Evolutionary conservation across 805 yeast genomes (phyloP), one percentile per base, ranked within the genome.

Genomic region (Saccharomycopsis sp.): DNA sequence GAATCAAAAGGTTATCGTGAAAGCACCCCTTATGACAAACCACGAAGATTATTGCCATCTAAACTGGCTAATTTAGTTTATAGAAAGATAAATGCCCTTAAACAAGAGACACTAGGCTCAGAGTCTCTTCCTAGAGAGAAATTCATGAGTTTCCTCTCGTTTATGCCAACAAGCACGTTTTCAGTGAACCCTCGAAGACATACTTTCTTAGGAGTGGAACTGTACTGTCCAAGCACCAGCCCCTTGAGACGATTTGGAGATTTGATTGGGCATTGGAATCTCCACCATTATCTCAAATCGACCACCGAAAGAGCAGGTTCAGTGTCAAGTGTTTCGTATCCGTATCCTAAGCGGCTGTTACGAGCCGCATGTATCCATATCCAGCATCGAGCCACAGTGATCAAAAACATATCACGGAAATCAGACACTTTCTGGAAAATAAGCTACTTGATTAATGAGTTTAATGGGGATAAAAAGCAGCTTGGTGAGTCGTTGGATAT

Each of bases 231-330:
- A 19, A 85, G 88, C 7, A 92, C 98, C 0, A 91, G 97, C 0
- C 98, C 99, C 1, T 74, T 94, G 63, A 77, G 98, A 68, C 75
- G 98, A 63, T 87, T 81, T 64, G 84, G 87, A 3, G 98, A 93
- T 69, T 70, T 91, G 61, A 69, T 91, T 7, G 85, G 86, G 66
- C 97, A 92, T 66, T 81, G 92, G 82, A 93, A 87, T 65, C 62
- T 89, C 1, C 85, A 83, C 57, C 68, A 81, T 0, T 69, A 66
- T 56, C 58, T 85, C 25, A 52, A 38, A 29, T 34, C 38, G 14
- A 52, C 25, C 3, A 12, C 20, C 9, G 22, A 52, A 52, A 52
- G 17, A 22, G 34, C 20, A 34, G 50, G 14, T 47, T 57, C 25
- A n/a, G 19, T n/a, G 42, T 15, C 41, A 23, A 35, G 23, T 3